Evolutionary conservation across 345 rosid species (phyloP).

Genomic region (Boechera stricta): DNA sequence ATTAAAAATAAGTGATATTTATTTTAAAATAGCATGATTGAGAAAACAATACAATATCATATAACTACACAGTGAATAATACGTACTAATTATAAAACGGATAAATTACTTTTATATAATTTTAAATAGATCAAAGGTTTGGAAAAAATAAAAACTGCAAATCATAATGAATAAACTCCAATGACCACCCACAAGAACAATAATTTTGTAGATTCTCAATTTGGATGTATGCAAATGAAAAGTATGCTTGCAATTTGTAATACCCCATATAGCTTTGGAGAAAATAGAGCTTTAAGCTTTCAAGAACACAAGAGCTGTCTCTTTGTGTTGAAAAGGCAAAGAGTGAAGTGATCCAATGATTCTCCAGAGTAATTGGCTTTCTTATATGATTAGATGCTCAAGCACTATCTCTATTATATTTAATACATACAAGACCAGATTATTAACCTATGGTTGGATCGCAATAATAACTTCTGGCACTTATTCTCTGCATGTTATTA

Average conservation of each 20-base stretch:
- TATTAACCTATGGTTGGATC: slow-evolving; percentile 36
- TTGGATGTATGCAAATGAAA: slow-evolving; percentile 22
- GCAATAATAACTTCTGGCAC: slow-evolving; percentile 27
- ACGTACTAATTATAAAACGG: background rate
- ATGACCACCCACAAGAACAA: background rate
- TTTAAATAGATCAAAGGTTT: background rate
- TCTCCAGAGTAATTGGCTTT: slow-evolving; percentile 35
- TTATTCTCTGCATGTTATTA: slow-evolving; percentile 36
- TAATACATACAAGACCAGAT: background rate
- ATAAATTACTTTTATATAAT: background rate
- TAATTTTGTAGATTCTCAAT: background rate
- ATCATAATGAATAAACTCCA: background rate
- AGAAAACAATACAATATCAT: background rate
- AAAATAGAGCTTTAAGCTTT: slow-evolving; percentile 26
- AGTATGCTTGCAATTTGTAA: slow-evolving; percentile 2
- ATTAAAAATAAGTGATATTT: too few relatives aligned
- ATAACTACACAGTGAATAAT: background rate
- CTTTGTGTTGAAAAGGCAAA: slow-evolving; percentile 30
- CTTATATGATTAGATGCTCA: slow-evolving; percentile 49
- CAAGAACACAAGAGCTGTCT: slow-evolving; percentile 30
- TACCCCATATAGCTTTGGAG: slow-evolving; percentile 9
- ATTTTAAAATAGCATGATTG: background rate
- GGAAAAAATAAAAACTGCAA: background rate
- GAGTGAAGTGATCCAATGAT: slow-evolving; percentile 41
- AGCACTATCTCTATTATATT: slow-evolving; percentile 38